phyloP scores from a whole-genome alignment of 2,329 filamentous ascomycete species.

The Fusarium burgessii region DNA sequence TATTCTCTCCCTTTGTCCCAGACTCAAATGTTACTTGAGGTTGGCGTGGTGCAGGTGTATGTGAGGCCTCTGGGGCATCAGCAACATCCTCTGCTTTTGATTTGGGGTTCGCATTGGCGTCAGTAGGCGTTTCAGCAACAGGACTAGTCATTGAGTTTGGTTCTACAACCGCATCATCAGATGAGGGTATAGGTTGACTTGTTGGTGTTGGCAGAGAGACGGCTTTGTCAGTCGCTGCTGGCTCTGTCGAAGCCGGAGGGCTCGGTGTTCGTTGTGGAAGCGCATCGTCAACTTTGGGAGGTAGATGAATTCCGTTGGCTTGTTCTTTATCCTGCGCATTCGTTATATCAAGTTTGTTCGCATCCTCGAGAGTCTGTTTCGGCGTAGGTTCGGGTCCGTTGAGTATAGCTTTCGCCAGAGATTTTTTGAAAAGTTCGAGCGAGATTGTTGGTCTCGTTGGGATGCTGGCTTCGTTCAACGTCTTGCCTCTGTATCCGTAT shows the following conservation, averaged over 20 bases:
- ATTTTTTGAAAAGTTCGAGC: conserved; percentile 58
- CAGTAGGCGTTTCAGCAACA: conserved; percentile 14
- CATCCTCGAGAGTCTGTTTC: conserved; percentile 18
- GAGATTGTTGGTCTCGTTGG: conserved; percentile 61
- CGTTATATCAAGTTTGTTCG: conserved; percentile 14
- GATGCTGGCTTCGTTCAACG: conserved; percentile 65
- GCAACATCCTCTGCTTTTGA: neutral
- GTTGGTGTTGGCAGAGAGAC: neutral
- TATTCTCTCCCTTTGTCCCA: conserved; percentile 46
- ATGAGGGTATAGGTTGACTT: neutral
- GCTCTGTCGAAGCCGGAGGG: conserved; percentile 23
- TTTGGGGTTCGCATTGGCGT: conserved; percentile 2
- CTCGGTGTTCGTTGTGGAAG: conserved; percentile 20
- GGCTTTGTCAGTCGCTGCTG: conserved; percentile 4
- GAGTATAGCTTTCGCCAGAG: conserved; percentile 49
- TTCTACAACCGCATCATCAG: conserved; percentile 27
- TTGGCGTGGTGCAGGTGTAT: conserved; percentile 25
- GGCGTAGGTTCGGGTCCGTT: conserved; percentile 30
- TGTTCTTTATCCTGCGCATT: conserved; percentile 27
- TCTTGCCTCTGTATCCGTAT: conserved; percentile 51
- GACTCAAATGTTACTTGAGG: conserved; percentile 51
- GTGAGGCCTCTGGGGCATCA: neutral
- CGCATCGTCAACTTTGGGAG: conserved; percentile 27
- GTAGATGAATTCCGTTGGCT: conserved; percentile 14
- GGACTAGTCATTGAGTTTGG: conserved; percentile 11